phyloP scores from a whole-genome alignment of 2,329 filamentous ascomycete species.

The Trichoderma atroviride region DNA sequence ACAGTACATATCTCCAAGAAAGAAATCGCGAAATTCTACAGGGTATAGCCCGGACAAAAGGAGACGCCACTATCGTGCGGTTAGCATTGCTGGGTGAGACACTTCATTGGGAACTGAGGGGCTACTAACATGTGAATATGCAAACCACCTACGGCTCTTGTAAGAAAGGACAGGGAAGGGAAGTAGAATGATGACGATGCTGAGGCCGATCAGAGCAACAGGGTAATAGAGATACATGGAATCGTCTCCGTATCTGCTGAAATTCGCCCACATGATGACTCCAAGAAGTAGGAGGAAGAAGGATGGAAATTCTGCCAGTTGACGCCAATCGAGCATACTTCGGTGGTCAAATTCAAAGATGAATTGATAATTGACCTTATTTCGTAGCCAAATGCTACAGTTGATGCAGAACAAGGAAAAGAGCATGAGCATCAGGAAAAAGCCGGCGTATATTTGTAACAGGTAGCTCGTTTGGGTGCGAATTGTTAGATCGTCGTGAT shows the following conservation, averaged over 20 bases:
- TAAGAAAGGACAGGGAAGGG: slow-evolving; percentile 76
- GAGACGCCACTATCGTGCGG: slow-evolving; percentile 70
- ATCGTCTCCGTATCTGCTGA: slow-evolving; percentile 66
- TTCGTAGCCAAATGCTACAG: slow-evolving; percentile 78
- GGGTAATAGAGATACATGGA: slow-evolving; percentile 84
- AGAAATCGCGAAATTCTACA: slow-evolving; percentile 97
- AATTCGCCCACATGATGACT: slow-evolving; percentile 87
- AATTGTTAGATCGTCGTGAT: slow-evolving; percentile 51
- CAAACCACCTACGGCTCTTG: slow-evolving; percentile 79
- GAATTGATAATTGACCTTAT: slow-evolving; percentile 94
- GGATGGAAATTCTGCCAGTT: slow-evolving; percentile 83
- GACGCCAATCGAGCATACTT: slow-evolving; percentile 84
- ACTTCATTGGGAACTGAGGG: not conserved
- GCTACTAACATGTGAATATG: slow-evolving; percentile 74
- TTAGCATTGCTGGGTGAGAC: slow-evolving; percentile 23
- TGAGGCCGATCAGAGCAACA: slow-evolving; percentile 73
- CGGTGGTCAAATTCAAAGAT: slow-evolving; percentile 95
- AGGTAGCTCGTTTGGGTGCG: slow-evolving; percentile 65
- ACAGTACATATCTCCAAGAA: slow-evolving; percentile 96
- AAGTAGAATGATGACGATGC: slow-evolving; percentile 70
- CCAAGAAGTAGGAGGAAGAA: slow-evolving; percentile 80
- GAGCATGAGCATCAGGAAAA: slow-evolving; percentile 80
- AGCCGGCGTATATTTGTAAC: slow-evolving; percentile 89
- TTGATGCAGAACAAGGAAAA: slow-evolving; percentile 84
- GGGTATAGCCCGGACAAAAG: slow-evolving; percentile 84